Percentiles rank a stretch among this genome's conserved stretches.
These are phyloP conservation scores for Venturia pyrina DNA, from an alignment of 2,329 filamentous ascomycete species.

Conservation along the genomic window DNA sequence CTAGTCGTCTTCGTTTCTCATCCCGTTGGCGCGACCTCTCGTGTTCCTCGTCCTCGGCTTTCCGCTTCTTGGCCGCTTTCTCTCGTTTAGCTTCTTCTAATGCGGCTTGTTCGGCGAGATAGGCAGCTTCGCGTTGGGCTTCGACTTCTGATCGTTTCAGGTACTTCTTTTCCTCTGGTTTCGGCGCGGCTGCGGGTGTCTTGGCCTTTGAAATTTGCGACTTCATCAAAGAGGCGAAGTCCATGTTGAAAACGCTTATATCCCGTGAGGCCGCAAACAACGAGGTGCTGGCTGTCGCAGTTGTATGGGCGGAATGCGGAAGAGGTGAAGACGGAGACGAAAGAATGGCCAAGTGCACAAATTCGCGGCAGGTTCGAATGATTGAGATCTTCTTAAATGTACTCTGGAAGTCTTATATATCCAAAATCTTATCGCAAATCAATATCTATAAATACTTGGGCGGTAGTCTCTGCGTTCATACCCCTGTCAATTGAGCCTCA, in stretches of 20 bases:
- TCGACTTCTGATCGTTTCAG: conserved; percentile 78
- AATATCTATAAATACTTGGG: not conserved
- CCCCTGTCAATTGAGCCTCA: not conserved
- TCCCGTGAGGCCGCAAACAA: not conserved
- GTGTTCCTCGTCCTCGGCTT: conserved; percentile 76
- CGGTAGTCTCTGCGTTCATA: not conserved
- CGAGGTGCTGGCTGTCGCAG: not conserved
- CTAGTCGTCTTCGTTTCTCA: conserved; percentile 71
- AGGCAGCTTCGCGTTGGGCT: conserved; percentile 67
- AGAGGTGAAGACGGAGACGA: not conserved
- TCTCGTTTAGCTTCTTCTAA: conserved; percentile 62
- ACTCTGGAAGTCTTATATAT: not conserved
- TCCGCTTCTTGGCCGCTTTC: conserved; percentile 68
- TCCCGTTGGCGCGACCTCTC: conserved; percentile 60
- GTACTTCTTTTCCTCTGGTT: conserved; percentile 55
- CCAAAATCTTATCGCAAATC: not conserved
- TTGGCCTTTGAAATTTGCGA: conserved; percentile 83
- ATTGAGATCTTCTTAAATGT: not conserved
- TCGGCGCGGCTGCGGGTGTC: conserved; percentile 24
- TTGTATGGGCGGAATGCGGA: not conserved
- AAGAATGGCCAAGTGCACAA: not conserved
- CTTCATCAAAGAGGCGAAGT: conserved; percentile 89
- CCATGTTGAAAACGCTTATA: conserved; percentile 48
- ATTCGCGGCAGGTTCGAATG: not conserved
- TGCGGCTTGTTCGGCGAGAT: conserved; percentile 69